Evolutionary conservation across 352 stramenopile genomes (phyloP), one percentile per base, ranked within the genome.

Genomic region (Phytophthora cactorum): DNA sequence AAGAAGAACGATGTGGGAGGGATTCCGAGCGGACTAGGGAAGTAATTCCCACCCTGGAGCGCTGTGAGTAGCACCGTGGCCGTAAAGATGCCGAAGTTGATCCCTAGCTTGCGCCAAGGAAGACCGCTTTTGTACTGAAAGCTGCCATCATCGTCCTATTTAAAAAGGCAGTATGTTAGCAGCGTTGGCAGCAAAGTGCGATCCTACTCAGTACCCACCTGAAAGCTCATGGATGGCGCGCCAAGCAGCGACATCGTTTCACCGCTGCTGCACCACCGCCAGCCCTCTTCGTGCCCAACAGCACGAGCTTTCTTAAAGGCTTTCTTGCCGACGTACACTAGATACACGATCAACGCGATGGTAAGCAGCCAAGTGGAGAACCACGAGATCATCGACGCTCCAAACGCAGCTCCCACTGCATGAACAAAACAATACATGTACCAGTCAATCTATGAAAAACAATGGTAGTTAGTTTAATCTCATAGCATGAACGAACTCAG

Each of bases 11-110:
- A 95, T 31, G 89, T 94, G 61, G 90, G 97, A 34, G 82, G 65
- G 53, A 98, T 97, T 29, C 94, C 94, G 43, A 98, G 59, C 10
- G 93, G 93, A 60, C 78, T 94, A 9, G 80, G 68, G 45, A 97
- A 96, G 34, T 83, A 84, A 39, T 82, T 86, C 43, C 93, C 93
- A 38, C 91, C 93, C 68, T 97, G 93, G 11, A 97, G 81, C 27
- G 97, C 56, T 52, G 97, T 98, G 32, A 98, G 88, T 15, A 86
- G 57, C 22, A 98, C 59, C 15, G 96, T 86, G 17, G 93, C 75
- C 49, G 82, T 51, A 52, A 97, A 98, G 43, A 97, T 70, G 15
- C 69, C 73, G 34, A 90, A 74, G 36, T 97, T 80, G 14, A 91
- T 62, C 10, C 68, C 73, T 36, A 98, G 68, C 59, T 96, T 95